phyloP scores from a whole-genome alignment of 176 grass and related monocot genomes.

The Oryza rufipogon region DNA sequence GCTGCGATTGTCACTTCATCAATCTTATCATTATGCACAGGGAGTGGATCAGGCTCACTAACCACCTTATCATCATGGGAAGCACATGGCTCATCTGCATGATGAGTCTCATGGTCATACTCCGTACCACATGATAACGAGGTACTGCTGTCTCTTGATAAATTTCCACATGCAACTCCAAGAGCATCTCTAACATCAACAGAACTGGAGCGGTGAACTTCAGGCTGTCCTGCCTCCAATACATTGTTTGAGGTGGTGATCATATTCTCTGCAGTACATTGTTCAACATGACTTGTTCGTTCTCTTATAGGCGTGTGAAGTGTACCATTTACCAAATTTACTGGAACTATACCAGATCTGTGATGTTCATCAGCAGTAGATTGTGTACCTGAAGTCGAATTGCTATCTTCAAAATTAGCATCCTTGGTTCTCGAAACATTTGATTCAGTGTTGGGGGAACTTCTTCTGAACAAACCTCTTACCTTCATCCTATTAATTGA shows the following conservation, averaged over 20 bases:
- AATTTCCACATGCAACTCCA: slow-evolving; percentile 39
- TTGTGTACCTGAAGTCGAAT: slow-evolving; percentile 29
- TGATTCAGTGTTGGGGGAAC: slow-evolving; percentile 43
- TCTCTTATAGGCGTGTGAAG: slow-evolving; percentile 15
- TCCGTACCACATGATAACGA: slow-evolving; percentile 41
- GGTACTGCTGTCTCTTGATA: slow-evolving; percentile 44
- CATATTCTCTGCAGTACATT: slow-evolving; percentile 34
- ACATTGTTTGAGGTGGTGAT: slow-evolving; percentile 38
- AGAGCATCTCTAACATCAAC: slow-evolving; percentile 38
- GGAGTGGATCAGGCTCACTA: slow-evolving; percentile 37
- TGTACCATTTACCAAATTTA: slow-evolving; percentile 20
- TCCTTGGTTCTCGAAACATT: slow-evolving; percentile 46
- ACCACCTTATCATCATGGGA: slow-evolving; percentile 26
- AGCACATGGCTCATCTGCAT: slow-evolving; percentile 40
- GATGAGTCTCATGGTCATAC: slow-evolving; percentile 42
- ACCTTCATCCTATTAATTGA: slow-evolving; percentile 43
- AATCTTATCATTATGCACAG: slow-evolving; percentile 36
- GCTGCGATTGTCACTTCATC: slow-evolving; percentile 31
- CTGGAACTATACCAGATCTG: slow-evolving; percentile 25
- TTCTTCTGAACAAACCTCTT: slow-evolving; percentile 59
- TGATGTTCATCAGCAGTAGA: slow-evolving; percentile 42
- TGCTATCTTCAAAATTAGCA: slow-evolving; percentile 35
- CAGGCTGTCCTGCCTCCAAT: slow-evolving; percentile 9
- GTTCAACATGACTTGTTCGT: slow-evolving; percentile 30
- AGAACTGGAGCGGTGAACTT: slow-evolving; percentile 28